Evolutionary conservation across 73 alveolate genomes (phyloP).

Genomic region (Paramecium pentaurelia): DNA sequence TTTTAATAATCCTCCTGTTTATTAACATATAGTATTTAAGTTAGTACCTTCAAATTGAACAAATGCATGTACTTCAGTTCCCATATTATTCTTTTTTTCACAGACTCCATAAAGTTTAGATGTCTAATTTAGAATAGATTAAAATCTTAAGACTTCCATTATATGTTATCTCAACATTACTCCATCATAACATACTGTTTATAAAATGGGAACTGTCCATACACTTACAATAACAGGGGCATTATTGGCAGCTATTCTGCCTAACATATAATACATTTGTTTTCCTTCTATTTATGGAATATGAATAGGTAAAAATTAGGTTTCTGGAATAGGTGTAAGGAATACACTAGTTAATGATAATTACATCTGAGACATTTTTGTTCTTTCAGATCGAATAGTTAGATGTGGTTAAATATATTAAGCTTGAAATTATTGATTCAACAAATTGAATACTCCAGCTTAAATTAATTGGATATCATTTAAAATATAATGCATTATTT

Average conservation of each 20-base stretch:
- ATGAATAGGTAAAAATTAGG: background rate
- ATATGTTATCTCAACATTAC: background rate
- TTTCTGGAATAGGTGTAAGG: constrained; percentile 22
- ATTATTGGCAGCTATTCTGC: constrained; percentile 3
- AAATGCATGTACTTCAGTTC: constrained; percentile 21
- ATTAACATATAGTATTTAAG: background rate
- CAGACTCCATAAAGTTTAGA: background rate
- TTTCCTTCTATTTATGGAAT: constrained; percentile 18
- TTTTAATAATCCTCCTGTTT: constrained; percentile 15
- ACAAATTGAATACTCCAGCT: background rate
- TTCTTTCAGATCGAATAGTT: background rate
- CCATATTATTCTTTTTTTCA: constrained; percentile 43
- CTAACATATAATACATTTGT: background rate
- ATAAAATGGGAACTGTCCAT: constrained; percentile 35
- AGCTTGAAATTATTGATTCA: background rate
- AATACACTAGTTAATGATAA: constrained; percentile 4
- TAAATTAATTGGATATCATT: constrained; percentile 26
- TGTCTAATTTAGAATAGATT: background rate
- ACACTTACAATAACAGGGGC: background rate
- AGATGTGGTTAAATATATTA: background rate
- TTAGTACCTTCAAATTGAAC: background rate
- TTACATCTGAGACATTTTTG: constrained; percentile 24
- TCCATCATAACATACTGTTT: constrained; percentile 48
- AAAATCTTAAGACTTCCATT: constrained; percentile 8
- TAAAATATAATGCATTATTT: background rate